Conservation (phyloP, 106 monocot genomes). For the Narthecium ossifragum region DNA sequence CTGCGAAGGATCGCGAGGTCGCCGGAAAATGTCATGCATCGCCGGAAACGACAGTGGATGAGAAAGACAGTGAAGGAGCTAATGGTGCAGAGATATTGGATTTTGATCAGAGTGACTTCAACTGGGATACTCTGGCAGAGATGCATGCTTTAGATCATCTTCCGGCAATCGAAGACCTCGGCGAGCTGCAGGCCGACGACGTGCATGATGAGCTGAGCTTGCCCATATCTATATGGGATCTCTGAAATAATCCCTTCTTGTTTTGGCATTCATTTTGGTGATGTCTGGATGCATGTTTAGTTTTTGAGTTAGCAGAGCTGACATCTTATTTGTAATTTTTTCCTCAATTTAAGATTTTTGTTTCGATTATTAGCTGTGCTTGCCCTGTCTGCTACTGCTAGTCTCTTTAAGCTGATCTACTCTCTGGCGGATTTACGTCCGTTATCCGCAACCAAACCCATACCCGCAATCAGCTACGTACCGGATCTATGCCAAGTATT, state of each 20-base stretch:
- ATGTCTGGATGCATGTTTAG: too few relatives aligned
- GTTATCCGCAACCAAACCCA: too few relatives aligned
- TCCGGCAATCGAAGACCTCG: slow-evolving; percentile 4
- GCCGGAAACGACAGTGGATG: background rate
- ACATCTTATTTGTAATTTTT: too few relatives aligned
- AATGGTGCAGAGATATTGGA: background rate
- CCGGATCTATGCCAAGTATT: too few relatives aligned
- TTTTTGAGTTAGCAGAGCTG: too few relatives aligned
- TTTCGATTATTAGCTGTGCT: too few relatives aligned
- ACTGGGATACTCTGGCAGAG: slow-evolving; percentile 73
- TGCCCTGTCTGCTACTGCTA: too few relatives aligned
- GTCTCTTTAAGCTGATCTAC: too few relatives aligned
- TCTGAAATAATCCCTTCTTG: slow-evolving; percentile 1
- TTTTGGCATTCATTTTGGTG: too few relatives aligned
- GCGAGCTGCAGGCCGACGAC: slow-evolving; percentile 5
- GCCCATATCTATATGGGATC: slow-evolving; percentile 54
- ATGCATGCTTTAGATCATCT: slow-evolving; percentile 33
- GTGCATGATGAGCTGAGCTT: slow-evolving; percentile 31
- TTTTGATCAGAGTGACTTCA: slow-evolving; percentile 25
- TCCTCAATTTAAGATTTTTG: too few relatives aligned
- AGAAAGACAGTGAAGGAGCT: background rate
- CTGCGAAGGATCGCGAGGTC: background rate
- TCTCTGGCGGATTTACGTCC: too few relatives aligned
- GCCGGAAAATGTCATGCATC: background rate
- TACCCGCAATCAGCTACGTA: too few relatives aligned